Evolutionary conservation across 179 eudicot genomes (phyloP).

Genomic region (Beta lomatogona): DNA sequence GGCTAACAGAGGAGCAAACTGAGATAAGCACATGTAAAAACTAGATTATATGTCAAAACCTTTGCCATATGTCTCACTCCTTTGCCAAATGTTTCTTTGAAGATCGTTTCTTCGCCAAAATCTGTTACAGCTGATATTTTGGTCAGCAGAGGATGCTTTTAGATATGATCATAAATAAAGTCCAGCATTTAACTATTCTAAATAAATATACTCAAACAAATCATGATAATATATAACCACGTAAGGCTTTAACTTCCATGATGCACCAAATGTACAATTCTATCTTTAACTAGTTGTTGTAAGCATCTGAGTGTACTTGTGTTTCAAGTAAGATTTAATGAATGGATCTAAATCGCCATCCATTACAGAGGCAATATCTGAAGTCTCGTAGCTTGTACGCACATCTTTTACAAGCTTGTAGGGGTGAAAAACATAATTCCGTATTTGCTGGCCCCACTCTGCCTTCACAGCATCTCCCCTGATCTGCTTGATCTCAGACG

Average conservation of each 20-base stretch:
- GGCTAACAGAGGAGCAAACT: too few relatives aligned
- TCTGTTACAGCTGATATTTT: neutral
- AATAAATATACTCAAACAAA: neutral
- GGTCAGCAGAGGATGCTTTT: too few relatives aligned
- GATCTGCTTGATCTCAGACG: conserved; percentile 91
- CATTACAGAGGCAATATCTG: conserved; percentile 87
- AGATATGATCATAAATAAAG: neutral
- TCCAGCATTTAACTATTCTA: neutral
- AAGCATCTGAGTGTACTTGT: conserved; percentile 55
- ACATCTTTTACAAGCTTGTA: conserved; percentile 99
- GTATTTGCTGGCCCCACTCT: conserved; percentile 97
- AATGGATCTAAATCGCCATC: conserved; percentile 96
- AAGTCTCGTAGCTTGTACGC: conserved; percentile 73
- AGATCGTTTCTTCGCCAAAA: too few relatives aligned
- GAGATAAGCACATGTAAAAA: too few relatives aligned
- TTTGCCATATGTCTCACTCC: too few relatives aligned
- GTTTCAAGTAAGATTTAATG: conserved; percentile 75
- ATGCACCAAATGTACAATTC: neutral
- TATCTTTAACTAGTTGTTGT: conserved; percentile 26
- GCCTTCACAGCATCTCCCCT: conserved; percentile 96
- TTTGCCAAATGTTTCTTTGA: too few relatives aligned
- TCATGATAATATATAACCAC: neutral
- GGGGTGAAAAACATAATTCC: conserved; percentile 95
- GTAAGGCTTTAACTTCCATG: neutral
- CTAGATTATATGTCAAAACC: too few relatives aligned